Conservation (phyloP, 306 rosid species). For the Citrullus amarus region DNA sequence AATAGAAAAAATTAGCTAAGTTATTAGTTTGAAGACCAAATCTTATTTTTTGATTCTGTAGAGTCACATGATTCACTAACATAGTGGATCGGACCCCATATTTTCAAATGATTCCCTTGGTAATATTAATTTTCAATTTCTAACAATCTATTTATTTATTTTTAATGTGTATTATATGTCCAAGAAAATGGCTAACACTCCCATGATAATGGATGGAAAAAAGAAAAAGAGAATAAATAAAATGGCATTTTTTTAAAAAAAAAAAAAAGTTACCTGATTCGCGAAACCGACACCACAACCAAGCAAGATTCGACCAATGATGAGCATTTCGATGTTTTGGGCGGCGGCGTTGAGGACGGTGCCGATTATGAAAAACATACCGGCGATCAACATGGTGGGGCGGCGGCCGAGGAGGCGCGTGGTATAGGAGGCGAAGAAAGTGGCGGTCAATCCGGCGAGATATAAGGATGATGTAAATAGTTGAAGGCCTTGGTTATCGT, state of each 20-base stretch:
- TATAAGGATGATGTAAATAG: constrained; percentile 57
- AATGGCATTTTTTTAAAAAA: not conserved
- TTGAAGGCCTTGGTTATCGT: constrained; percentile 40
- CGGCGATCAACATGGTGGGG: constrained; percentile 55
- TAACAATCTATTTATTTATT: not conserved
- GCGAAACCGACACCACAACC: constrained; percentile 74
- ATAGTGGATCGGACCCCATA: not conserved
- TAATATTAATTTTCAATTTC: not conserved
- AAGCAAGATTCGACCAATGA: constrained; percentile 45
- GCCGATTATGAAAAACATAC: constrained; percentile 45
- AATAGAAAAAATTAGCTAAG: too few relatives aligned
- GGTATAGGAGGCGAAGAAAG: constrained; percentile 46
- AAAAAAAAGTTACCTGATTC: constrained; percentile 30
- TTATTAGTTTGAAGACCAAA: not conserved
- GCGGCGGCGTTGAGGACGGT: constrained; percentile 40
- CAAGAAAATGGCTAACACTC: too few relatives aligned
- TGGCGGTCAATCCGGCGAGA: constrained; percentile 40
- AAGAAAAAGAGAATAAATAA: too few relatives aligned
- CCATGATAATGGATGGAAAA: too few relatives aligned
- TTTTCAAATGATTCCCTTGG: not conserved
- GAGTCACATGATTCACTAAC: not conserved
- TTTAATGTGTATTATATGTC: not conserved
- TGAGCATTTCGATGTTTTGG: constrained; percentile 35
- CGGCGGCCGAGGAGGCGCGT: constrained; percentile 46
- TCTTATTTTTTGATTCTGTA: not conserved